A percentile compares a stretch with the other conserved stretches of the same genome.
phyloP scores from a whole-genome alignment of 495 filamentous ascomycete genomes.

The Aspergillus ostianus region DNA sequence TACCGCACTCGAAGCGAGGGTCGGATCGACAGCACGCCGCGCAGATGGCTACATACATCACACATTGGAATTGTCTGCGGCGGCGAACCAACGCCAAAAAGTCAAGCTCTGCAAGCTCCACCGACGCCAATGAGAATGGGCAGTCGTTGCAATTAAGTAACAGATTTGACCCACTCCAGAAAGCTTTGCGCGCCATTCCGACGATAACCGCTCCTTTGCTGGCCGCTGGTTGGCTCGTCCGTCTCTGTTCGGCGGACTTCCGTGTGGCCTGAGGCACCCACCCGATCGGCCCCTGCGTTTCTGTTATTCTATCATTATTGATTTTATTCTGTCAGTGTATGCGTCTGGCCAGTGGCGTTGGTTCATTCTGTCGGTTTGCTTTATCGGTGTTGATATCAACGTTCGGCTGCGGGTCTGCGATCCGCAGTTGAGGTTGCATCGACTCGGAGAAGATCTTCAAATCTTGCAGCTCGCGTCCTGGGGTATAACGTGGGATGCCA shows the following conservation, averaged over 20 bases:
- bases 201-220: not conserved
- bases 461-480: too few species aligned
- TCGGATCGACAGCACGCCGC: not conserved
- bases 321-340: not conserved
- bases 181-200: constrained; percentile 6
- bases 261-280: constrained; percentile 1
- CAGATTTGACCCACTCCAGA: not conserved
- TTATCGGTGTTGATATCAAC: too few species aligned
- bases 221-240: not conserved
- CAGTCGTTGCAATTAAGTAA: constrained; percentile 1
- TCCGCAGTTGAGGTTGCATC: too few species aligned
- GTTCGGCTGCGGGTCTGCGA: too few species aligned
- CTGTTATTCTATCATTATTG: constrained; percentile 1
- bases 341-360: not conserved
- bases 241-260: not conserved
- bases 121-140: not conserved
- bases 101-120: constrained; percentile 1
- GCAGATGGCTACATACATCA: not conserved
- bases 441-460: too few species aligned
- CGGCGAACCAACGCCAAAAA: not conserved
- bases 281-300: not conserved
- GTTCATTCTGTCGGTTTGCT: too few species aligned
- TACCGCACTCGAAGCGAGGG: not conserved
- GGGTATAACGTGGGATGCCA: too few species aligned
- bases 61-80: not conserved